Percentiles rank a stretch among this genome's conserved stretches.
phyloP scores from a whole-genome alignment of 2,329 filamentous ascomycete species.

The Blastomyces emzantsi region DNA sequence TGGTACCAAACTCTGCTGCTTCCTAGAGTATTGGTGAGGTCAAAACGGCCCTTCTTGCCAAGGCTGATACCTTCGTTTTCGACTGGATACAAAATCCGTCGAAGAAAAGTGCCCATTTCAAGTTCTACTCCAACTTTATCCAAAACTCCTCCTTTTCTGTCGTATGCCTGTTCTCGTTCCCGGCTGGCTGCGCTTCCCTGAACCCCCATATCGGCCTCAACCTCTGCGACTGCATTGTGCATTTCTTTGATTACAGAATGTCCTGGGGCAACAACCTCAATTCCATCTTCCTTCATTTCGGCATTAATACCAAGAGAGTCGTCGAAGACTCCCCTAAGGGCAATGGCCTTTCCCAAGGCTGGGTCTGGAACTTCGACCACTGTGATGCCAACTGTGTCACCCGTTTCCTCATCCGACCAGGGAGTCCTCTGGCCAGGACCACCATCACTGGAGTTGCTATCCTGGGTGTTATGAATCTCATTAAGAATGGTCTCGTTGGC shows the following conservation, averaged over 20 bases:
- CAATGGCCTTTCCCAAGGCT: conserved; percentile 73
- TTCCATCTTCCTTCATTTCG: conserved; percentile 94
- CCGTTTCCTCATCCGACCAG: conserved; percentile 59
- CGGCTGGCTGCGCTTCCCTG: conserved; percentile 56
- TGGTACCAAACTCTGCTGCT: conserved; percentile 96
- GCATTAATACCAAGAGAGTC: conserved; percentile 87
- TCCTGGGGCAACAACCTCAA: conserved; percentile 64
- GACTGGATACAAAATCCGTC: conserved; percentile 69
- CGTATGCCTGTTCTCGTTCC: conserved; percentile 67
- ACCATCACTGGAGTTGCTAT: conserved; percentile 58
- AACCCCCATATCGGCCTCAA: conserved; percentile 70
- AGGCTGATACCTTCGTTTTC: conserved; percentile 70
- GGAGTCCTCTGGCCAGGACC: conserved; percentile 54
- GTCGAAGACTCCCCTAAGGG: conserved; percentile 85
- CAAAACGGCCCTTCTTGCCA: conserved; percentile 68
- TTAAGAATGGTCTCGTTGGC: conserved; percentile 75
- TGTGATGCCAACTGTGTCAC: conserved; percentile 81
- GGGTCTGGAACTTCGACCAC: conserved; percentile 78
- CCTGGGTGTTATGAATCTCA: conserved; percentile 60
- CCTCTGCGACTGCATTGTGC: conserved; percentile 68
- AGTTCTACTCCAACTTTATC: conserved; percentile 80
- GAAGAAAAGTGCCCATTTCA: conserved; percentile 74
- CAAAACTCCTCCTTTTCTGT: conserved; percentile 71
- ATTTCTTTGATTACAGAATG: conserved; percentile 81
- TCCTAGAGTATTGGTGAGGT: conserved; percentile 62